Percentiles rank a stretch among this genome's conserved stretches.
These are phyloP conservation scores for Daphne laureola DNA, from an alignment of 441 rosid genomes.

Conservation along the genomic window DNA sequence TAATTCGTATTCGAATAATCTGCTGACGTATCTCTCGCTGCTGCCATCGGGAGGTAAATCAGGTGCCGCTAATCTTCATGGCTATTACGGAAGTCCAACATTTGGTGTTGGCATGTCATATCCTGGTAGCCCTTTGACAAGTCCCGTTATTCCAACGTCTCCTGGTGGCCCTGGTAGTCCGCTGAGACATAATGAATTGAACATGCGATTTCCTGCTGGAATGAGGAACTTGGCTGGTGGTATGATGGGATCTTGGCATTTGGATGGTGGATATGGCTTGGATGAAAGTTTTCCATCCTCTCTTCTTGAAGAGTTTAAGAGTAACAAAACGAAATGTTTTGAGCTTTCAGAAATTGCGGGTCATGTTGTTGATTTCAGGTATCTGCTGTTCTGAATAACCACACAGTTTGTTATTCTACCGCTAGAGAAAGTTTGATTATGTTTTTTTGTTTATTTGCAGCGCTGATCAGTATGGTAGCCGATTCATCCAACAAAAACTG, in stretches of 20 bases:
- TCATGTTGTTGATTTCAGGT: conserved; percentile 91
- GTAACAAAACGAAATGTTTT: conserved; percentile 62
- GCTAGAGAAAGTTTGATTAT: conserved; percentile 1
- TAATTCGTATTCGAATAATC: conserved; percentile 47
- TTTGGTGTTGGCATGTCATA: conserved; percentile 56
- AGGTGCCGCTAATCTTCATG: conserved; percentile 44
- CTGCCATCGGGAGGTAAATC: conserved; percentile 43
- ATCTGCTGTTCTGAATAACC: conserved; percentile 3
- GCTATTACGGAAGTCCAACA: conserved; percentile 51
- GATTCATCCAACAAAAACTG: conserved; percentile 88
- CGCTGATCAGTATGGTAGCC: conserved; percentile 90
- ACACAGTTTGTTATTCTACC: conserved; percentile 1
- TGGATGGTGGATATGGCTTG: conserved; percentile 37
- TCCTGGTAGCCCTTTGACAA: conserved; percentile 67
- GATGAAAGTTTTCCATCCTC: conserved; percentile 63
- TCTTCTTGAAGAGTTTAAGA: conserved; percentile 75
- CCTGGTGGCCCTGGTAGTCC: conserved; percentile 59
- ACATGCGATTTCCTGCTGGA: conserved; percentile 44
- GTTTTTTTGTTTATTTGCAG: conserved; percentile 26
- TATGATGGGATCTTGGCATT: conserved; percentile 56
- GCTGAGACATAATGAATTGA: conserved; percentile 51
- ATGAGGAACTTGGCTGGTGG: conserved; percentile 47
- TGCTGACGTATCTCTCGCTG: conserved; percentile 50
- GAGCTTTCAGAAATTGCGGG: conserved; percentile 72
- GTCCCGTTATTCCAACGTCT: conserved; percentile 47